These are phyloP conservation scores for Aspergillus hancockii DNA, from an alignment of 495 filamentous ascomycete genomes.

Conservation along the genomic window DNA sequence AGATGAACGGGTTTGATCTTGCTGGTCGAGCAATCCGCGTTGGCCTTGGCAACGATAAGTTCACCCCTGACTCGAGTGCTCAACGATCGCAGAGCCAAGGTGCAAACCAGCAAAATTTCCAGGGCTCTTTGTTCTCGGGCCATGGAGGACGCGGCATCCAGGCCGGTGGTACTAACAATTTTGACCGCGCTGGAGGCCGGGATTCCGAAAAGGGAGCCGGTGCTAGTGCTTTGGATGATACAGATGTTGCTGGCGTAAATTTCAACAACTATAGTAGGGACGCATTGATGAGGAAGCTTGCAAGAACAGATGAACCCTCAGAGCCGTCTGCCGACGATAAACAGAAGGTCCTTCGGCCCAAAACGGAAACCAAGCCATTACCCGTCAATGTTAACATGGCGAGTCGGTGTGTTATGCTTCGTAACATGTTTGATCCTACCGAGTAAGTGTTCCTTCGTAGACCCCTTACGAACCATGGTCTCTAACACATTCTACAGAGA, in stretches of 20 bases:
- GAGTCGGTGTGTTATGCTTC: constrained; percentile 88
- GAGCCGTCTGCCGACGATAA: constrained; percentile 62
- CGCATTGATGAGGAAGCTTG: constrained; percentile 96
- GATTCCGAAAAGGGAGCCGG: constrained; percentile 87
- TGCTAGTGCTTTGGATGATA: constrained; percentile 96
- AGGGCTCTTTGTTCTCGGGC: constrained; percentile 94
- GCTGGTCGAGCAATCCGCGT: constrained; percentile 97
- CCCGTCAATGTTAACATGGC: constrained; percentile 89
- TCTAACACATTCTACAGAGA: constrained; percentile 65
- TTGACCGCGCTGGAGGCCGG: constrained; percentile 89
- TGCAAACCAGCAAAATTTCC: constrained; percentile 73
- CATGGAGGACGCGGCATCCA: constrained; percentile 86
- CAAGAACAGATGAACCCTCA: constrained; percentile 85
- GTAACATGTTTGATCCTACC: constrained; percentile 90
- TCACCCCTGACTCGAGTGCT: constrained; percentile 94
- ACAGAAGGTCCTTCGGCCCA: constrained; percentile 73
- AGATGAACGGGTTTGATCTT: constrained; percentile 99
- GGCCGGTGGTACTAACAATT: constrained; percentile 76
- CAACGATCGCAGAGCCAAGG: constrained; percentile 81
- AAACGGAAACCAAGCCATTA: constrained; percentile 76
- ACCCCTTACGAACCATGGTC: not conserved
- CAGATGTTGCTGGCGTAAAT: constrained; percentile 96
- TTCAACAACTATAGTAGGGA: constrained; percentile 99
- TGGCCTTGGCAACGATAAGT: constrained; percentile 99
- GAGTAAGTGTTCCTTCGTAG: constrained; percentile 64